Evolutionary conservation across 106 monocot species (phyloP), one percentile per base, ranked within the genome.

Genomic region (Phalaenopsis aphrodite): DNA sequence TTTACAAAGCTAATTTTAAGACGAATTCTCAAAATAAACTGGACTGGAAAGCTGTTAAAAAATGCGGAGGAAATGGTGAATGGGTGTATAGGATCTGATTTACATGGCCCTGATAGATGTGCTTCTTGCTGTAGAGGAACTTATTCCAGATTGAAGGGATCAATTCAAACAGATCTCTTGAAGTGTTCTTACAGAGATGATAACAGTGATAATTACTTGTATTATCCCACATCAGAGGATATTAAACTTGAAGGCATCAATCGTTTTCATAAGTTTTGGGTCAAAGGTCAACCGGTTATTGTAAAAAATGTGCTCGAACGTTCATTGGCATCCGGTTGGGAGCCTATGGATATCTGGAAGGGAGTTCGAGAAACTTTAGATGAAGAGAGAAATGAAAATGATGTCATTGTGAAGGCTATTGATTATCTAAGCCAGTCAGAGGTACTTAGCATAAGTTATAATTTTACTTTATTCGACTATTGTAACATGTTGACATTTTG

Each of bases 61-160:
- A 88, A 91, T 85, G 88, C 93, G 19, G 95, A 95, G 78, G 99
- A 99, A 86, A 95, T 99, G 91, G 95, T 99, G 57, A 87, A 78
- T 80, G 95, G 99, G 23, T 99, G 99, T 76, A 93, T 80, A 83
- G 84, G 87, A 74, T 80, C 80, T 84, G 88, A 84, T 68, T 2
- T 69, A 2, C 65, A 77, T 19, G 55, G 38, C 81, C 57, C 76
- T 42, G 85, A 86, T 37, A 74, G 55, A 76, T 89, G 90, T 58
- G 46, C 15, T 55, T 84, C 76, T 72, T 21, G 3, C 52, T 95
- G 90, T 69, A 74, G 61, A 56, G 56, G n/a, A 30, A 55, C 8
- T 41, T 56, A 47, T 72, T 82, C 80, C 55, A 46, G 82, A 58
- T 66, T 74, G 75, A 75, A 68, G 68, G 76, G 36, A 1, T 77